Conservation (phyloP, 1,284 basidiomycete genomes). For the Malassezia arunalokei region DNA sequence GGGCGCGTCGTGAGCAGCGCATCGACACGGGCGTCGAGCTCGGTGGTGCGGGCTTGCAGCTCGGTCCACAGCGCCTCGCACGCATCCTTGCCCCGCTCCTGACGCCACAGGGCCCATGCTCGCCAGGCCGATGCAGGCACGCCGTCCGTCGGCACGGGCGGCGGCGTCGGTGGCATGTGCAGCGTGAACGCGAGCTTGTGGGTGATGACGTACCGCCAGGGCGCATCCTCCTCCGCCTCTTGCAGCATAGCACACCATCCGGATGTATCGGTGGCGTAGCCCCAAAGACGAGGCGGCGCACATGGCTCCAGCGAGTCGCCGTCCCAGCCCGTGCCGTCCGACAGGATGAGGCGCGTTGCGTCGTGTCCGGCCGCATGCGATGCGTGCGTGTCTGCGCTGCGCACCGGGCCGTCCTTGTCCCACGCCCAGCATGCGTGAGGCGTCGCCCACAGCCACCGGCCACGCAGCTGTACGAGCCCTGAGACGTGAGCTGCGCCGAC, state of each 20-base stretch:
- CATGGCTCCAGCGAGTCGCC: neutral
- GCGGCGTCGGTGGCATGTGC: neutral
- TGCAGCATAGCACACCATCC: neutral
- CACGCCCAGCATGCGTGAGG: no score
- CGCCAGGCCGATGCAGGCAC: slow-evolving; percentile 7
- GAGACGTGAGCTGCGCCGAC: no score
- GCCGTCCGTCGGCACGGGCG: neutral
- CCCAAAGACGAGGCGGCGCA: slow-evolving; percentile 4
- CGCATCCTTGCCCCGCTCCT: neutral
- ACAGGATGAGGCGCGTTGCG: neutral
- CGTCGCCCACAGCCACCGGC: no score
- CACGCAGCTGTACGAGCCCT: no score
- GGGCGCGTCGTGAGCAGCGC: neutral
- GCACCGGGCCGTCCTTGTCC: no score
- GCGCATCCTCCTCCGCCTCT: slow-evolving; percentile 5
- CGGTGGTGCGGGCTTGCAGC: neutral
- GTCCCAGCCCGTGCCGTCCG: neutral
- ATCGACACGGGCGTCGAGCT: neutral
- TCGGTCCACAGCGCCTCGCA: neutral
- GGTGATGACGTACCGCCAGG: slow-evolving; percentile 15
- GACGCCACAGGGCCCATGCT: neutral
- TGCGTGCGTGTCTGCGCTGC: no score
- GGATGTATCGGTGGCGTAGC: neutral
- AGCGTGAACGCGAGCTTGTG: slow-evolving; percentile 5
- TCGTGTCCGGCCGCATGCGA: neutral